These are phyloP conservation scores for Apiotrichum laibachii DNA, from an alignment of 1,284 basidiomycete genomes.

Conservation along the genomic window DNA sequence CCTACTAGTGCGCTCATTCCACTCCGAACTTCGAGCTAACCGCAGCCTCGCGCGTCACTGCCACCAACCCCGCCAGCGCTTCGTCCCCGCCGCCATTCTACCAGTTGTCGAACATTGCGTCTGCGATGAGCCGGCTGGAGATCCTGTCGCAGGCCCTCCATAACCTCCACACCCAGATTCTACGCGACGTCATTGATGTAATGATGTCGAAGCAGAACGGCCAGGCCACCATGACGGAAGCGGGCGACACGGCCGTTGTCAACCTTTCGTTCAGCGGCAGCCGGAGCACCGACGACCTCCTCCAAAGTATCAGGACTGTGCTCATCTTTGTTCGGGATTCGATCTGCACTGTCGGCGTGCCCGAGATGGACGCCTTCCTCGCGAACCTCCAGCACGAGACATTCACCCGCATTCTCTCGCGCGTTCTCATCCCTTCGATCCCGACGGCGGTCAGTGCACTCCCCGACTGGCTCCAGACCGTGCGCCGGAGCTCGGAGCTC, in stretches of 20 bases:
- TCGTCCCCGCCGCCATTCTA: background rate
- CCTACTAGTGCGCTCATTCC: background rate
- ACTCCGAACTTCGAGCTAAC: background rate
- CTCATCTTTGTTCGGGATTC: conserved; percentile 22
- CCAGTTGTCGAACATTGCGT: background rate
- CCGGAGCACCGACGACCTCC: conserved; percentile 7
- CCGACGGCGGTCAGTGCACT: conserved; percentile 62
- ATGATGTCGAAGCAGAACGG: background rate
- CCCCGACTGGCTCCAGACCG: conserved; percentile 61
- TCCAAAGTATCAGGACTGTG: conserved; percentile 21
- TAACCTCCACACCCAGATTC: conserved; percentile 21
- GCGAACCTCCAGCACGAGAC: conserved; percentile 9
- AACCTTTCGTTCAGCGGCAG: too few species aligned
- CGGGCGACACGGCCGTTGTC: too few species aligned
- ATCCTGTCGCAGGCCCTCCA: conserved; percentile 7
- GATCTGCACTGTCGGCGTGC: conserved; percentile 12
- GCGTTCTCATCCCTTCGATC: conserved; percentile 64
- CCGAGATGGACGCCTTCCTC: conserved; percentile 28
- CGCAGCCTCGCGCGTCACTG: background rate
- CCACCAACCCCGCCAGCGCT: background rate
- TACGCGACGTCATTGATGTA: conserved; percentile 11
- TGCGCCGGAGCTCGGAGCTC: conserved; percentile 60
- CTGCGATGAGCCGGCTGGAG: background rate
- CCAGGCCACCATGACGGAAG: background rate
- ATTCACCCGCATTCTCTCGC: conserved; percentile 57